Evolutionary conservation across 1,284 basidiomycete species (phyloP).

Genomic region (Nidula niveotomentosa): DNA sequence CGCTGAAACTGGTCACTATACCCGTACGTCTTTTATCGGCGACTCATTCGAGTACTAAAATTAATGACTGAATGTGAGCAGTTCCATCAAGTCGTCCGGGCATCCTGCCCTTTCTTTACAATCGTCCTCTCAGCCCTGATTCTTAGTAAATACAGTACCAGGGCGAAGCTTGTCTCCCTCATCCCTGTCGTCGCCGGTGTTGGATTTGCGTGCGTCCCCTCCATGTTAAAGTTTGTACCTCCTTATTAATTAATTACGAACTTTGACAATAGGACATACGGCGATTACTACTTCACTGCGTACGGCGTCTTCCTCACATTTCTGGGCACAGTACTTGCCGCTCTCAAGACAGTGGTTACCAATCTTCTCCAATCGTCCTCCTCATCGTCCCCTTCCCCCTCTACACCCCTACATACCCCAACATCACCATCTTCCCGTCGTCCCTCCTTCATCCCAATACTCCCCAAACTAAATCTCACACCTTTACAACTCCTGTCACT

Average conservation of each 20-base stretch:
- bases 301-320: slow-evolving; percentile 85
- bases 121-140: slow-evolving; percentile 71
- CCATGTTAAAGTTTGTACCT: not conserved
- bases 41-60: not conserved
- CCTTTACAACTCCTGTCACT: slow-evolving; percentile 85
- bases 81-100: slow-evolving; percentile 97
- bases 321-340: slow-evolving; percentile 85
- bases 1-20: slow-evolving; percentile 85
- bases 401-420: too few relatives aligned
- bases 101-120: slow-evolving; percentile 88
- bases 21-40: slow-evolving; percentile 59
- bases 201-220: slow-evolving; percentile 78
- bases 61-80: slow-evolving; percentile 25
- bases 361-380: slow-evolving; percentile 60
- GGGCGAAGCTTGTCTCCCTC: slow-evolving; percentile 69
- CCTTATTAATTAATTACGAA: not conserved
- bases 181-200: slow-evolving; percentile 90
- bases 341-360: slow-evolving; percentile 89
- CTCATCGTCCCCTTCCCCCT: not conserved
- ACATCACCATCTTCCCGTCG: slow-evolving; percentile 5
- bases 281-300: slow-evolving; percentile 85
- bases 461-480: slow-evolving; percentile 38
- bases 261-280: slow-evolving; percentile 66
- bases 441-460: slow-evolving; percentile 15
- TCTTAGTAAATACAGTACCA: slow-evolving; percentile 50